Base-by-base conservation (phyloP, 164 flowering plant genomes). In the Warburgia ugandensis region DNA sequence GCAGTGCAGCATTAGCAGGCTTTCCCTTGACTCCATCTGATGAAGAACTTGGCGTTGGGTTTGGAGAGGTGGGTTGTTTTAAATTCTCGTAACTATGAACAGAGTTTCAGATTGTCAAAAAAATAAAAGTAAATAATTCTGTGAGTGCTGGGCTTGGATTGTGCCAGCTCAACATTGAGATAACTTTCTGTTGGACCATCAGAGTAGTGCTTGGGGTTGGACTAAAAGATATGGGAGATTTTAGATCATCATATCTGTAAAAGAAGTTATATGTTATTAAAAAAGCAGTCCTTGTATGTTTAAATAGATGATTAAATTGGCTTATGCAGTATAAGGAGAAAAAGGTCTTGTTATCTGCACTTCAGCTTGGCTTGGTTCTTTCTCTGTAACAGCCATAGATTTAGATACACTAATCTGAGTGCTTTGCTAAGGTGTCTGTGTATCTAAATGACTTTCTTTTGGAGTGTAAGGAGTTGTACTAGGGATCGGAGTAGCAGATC, bases 61-160 rank as follows among this genome's bases (percentile, higher is more conserved):
- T 40, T 19, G 92, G 94, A 10, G 91, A 69, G 29, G 76, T 56
- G 54, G 97, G 97, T 35, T 85, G 94, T 75, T 88, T 88, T 55
- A 88, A 41, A 50, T 85, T 87, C 41, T 83, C 92, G 28, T 89
- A 85, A 81, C 95, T 85, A 74, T 40, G 56, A 52, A 26, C 27
- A 50, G 12, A 9, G 52, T 39, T 26, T 56, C 19, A 30, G 31
- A 28, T 54, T 43, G 16, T 63, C 33, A 37, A 36, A 31, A 21
- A n/a, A 32, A 28, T 45, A 33, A 22, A 3, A 59, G 16, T 14
- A 9, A 4, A 12, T 25, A 19, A 16, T 20, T 20, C 13, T 37
- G 41, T 37, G n/a, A 37, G 17, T 16, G 4, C 41, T 37, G 41
- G 41, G 16, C 4, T 20, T 4, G 4, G 16, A 7, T 36, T 37